phyloP scores from a whole-genome alignment of 2,329 filamentous ascomycete species.

The Pseudogymnoascus sp. region DNA sequence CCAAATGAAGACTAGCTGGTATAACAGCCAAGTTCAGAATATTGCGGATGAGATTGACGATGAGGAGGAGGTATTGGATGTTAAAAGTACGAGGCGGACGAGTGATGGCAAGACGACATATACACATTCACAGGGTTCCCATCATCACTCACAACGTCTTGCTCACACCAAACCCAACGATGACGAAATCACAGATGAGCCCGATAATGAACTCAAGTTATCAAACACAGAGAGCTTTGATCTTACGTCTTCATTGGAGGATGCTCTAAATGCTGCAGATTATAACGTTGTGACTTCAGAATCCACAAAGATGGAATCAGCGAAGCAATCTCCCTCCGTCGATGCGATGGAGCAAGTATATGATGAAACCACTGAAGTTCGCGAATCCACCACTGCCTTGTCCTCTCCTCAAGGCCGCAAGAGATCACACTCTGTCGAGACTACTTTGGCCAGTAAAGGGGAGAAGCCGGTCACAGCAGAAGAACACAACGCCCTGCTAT shows the following conservation, averaged over 20 bases:
- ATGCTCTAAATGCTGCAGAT: constrained; percentile 23
- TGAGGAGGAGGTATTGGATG: constrained; percentile 27
- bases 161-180: not conserved
- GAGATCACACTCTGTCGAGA: not conserved
- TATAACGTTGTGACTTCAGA: not conserved
- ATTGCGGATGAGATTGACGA: constrained; percentile 36
- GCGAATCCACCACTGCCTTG: not conserved
- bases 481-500: constrained; percentile 80
- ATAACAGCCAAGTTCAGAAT: constrained; percentile 61
- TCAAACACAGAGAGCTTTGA: constrained; percentile 21
- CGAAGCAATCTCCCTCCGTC: not conserved
- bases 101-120: not conserved
- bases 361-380: constrained; percentile 6
- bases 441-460: not conserved
- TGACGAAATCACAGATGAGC: not conserved
- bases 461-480: constrained; percentile 59
- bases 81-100: constrained; percentile 3
- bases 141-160: not conserved
- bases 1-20: constrained; percentile 78
- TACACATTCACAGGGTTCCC: not conserved
- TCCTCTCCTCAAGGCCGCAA: not conserved
- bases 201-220: not conserved
- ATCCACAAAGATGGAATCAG: not conserved
- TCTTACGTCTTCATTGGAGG: constrained; percentile 29
- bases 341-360: not conserved